Percentiles rank a stretch among this genome's conserved stretches.
Evolutionary conservation across 2,329 filamentous ascomycete genomes (phyloP).

Genomic region (Aureobasidium namibiae): DNA sequence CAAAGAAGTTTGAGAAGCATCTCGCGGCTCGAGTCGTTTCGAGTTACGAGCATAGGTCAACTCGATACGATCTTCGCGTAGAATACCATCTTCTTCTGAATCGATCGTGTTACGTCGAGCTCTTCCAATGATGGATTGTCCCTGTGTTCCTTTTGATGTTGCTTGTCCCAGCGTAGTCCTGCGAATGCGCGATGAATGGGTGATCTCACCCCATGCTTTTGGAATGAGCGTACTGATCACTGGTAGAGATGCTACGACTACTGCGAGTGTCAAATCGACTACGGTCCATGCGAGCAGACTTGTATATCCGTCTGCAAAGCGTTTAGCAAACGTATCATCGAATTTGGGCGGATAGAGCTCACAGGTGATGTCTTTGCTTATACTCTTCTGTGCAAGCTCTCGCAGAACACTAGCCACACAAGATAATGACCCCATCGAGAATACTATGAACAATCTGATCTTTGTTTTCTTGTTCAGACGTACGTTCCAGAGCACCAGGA

Average conservation of each 20-base stretch:
- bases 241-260: constrained; percentile 6
- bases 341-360: background rate
- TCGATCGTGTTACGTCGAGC: background rate
- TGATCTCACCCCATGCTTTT: background rate
- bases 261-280: constrained; percentile 1
- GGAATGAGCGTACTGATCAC: constrained; percentile 5
- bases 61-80: background rate
- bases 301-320: background rate
- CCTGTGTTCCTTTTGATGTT: background rate
- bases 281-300: constrained; percentile 3
- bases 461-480: background rate
- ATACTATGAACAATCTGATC: constrained; percentile 4
- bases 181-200: background rate
- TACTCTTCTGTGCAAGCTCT: constrained; percentile 5
- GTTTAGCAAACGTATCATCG: background rate
- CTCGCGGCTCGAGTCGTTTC: background rate
- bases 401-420: background rate
- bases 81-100: constrained; percentile 2
- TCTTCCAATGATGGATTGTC: background rate
- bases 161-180: background rate
- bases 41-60: background rate
- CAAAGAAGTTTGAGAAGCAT: background rate
- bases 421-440: background rate
- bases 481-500: constrained; percentile 5
- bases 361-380: constrained; percentile 8